A percentile compares a stretch with the other conserved stretches of the same genome.
phyloP scores from a whole-genome alignment of 2,329 filamentous ascomycete genomes.

The Elsinoe australis region DNA sequence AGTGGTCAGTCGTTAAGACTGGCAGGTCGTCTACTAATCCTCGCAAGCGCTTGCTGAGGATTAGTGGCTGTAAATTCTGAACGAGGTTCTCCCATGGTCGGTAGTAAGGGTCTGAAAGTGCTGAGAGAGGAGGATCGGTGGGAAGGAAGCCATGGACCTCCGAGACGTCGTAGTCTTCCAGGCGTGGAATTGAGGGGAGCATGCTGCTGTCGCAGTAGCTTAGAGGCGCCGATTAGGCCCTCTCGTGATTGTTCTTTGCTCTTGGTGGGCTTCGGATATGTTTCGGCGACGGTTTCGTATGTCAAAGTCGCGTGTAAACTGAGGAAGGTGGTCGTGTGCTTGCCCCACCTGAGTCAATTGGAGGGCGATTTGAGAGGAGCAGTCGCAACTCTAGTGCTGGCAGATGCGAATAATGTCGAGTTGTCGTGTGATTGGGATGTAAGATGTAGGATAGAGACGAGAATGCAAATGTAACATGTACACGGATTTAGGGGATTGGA shows the following conservation, averaged over 20 bases:
- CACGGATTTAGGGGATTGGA: constrained; percentile 1
- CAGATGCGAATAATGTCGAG: not conserved
- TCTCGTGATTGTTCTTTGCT: not conserved
- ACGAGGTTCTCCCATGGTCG: constrained; percentile 86
- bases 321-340: not conserved
- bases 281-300: too few relatives aligned
- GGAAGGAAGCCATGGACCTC: constrained; percentile 80
- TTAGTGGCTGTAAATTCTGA: constrained; percentile 75
- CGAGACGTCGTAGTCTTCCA: constrained; percentile 74
- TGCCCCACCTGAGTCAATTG: not conserved
- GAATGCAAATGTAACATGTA: not conserved
- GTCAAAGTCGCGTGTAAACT: too few relatives aligned
- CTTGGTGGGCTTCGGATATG: not conserved
- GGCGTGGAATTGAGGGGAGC: constrained; percentile 39
- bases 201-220: constrained; percentile 26
- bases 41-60: constrained; percentile 76
- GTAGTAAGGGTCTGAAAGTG: constrained; percentile 84
- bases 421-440: constrained; percentile 1
- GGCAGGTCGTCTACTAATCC: constrained; percentile 73
- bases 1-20: constrained; percentile 70
- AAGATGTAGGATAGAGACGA: not conserved
- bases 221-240: constrained; percentile 13
- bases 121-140: constrained; percentile 66
- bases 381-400: not conserved
- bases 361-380: too few relatives aligned